A percentile compares a stretch with the other conserved stretches of the same genome.
Conservation (phyloP, 129 eudicot genomes). For the Kitagawia praeruptora region DNA sequence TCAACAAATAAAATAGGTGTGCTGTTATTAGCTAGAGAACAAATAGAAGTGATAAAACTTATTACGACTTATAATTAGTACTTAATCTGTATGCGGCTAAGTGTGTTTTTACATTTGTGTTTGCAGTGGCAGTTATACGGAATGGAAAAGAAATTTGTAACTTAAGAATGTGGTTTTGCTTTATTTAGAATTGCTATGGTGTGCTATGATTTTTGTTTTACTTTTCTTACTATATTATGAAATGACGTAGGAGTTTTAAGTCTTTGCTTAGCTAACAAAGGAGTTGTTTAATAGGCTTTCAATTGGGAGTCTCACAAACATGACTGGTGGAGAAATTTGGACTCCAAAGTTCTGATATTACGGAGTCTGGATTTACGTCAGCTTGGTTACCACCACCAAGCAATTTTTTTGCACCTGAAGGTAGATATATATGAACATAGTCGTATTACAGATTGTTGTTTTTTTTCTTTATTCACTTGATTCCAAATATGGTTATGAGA, state of each 20-base stretch:
- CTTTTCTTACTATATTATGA: neutral
- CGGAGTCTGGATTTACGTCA: slow-evolving; percentile 84
- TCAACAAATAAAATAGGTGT: neutral
- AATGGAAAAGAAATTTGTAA: slow-evolving; percentile 72
- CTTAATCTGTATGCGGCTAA: neutral
- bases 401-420: slow-evolving; percentile 73
- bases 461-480: slow-evolving; percentile 57
- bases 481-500: slow-evolving; percentile 77
- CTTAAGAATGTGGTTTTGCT: neutral
- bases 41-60: neutral
- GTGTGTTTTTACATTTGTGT: neutral
- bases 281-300: slow-evolving; percentile 48
- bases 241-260: neutral
- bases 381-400: slow-evolving; percentile 93
- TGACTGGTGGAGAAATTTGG: slow-evolving; percentile 90
- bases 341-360: slow-evolving; percentile 66
- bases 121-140: slow-evolving; percentile 46
- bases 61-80: neutral
- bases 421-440: slow-evolving; percentile 24
- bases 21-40: neutral
- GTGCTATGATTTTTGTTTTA: neutral
- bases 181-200: neutral
- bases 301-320: slow-evolving; percentile 90
- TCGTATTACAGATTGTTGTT: neutral
- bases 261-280: neutral